Evolutionary conservation across 2,329 filamentous ascomycete species (phyloP).

Genomic region (Cladosporium colombiae): DNA sequence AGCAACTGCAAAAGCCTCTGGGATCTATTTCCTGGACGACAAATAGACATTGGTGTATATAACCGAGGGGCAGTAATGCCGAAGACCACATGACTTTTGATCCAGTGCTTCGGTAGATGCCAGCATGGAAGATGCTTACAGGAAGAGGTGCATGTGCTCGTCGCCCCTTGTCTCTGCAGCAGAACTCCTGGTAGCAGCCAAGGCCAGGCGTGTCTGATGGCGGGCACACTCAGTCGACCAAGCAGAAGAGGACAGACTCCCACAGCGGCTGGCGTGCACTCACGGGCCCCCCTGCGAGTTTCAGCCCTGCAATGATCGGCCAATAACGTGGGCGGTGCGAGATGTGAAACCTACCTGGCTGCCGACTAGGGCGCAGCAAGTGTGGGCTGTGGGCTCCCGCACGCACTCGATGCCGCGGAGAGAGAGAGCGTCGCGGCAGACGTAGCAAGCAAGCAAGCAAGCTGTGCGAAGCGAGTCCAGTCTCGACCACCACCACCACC

Average conservation of each 20-base stretch:
- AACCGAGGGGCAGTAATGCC: background rate
- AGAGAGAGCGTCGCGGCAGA: background rate
- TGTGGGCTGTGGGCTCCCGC: no score
- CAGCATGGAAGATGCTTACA: background rate
- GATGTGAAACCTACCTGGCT: constrained; percentile 1
- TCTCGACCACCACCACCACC: constrained; percentile 8
- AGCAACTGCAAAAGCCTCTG: background rate
- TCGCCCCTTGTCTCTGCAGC: background rate
- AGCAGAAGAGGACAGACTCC: background rate
- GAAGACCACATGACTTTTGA: background rate
- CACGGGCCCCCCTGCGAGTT: background rate
- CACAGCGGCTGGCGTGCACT: background rate
- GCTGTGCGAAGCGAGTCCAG: background rate
- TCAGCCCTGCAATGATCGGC: constrained; percentile 8
- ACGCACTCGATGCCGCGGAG: background rate
- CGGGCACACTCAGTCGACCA: background rate
- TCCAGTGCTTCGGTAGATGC: background rate
- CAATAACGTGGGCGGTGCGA: background rate
- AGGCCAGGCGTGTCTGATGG: background rate
- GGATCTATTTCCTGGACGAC: background rate
- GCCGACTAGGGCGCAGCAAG: background rate
- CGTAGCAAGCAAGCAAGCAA: background rate
- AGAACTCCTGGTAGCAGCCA: background rate
- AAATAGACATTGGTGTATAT: background rate
- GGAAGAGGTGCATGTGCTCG: background rate